Conservation (phyloP, 2,329 filamentous ascomycete species). For the Reticulascus tulasneorum region DNA sequence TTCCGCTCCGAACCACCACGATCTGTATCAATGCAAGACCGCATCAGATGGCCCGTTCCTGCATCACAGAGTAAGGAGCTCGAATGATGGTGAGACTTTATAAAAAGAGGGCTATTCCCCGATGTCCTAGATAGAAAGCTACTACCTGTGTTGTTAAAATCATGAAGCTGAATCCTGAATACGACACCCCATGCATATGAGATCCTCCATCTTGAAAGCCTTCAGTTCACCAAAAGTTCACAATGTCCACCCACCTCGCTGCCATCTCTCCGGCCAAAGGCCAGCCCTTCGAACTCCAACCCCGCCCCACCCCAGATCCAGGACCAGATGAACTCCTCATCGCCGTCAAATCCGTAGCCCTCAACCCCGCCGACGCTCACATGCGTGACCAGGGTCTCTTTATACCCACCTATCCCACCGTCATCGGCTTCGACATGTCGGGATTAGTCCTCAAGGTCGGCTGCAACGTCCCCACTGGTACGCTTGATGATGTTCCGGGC, state of each 20-base stretch:
- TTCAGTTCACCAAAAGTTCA: no score
- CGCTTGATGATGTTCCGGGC: constrained; percentile 6
- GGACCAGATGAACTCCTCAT: constrained; percentile 43
- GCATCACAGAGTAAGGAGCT: no score
- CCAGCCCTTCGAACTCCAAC: constrained; percentile 29
- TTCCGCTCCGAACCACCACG: not conserved
- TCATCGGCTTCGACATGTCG: constrained; percentile 37
- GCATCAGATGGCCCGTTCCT: no score
- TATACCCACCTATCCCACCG: constrained; percentile 35
- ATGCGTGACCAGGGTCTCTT: constrained; percentile 40
- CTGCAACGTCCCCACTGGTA: constrained; percentile 26
- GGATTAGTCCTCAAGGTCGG: constrained; percentile 40
- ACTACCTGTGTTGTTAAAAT: no score
- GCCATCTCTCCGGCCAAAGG: constrained; percentile 31
- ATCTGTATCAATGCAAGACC: not conserved
- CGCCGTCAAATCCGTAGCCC: constrained; percentile 40
- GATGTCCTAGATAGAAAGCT: no score
- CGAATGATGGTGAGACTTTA: not conserved
- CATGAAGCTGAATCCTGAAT: no score
- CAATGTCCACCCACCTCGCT: constrained; percentile 36
- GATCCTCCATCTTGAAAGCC: not conserved
- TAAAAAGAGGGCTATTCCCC: not conserved
- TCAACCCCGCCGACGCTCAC: constrained; percentile 42
- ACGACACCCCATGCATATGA: not conserved
- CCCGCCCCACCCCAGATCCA: constrained; percentile 38